Base-by-base conservation (phyloP, 2,329 filamentous ascomycete species). In the Sarocladium brachiariae region DNA sequence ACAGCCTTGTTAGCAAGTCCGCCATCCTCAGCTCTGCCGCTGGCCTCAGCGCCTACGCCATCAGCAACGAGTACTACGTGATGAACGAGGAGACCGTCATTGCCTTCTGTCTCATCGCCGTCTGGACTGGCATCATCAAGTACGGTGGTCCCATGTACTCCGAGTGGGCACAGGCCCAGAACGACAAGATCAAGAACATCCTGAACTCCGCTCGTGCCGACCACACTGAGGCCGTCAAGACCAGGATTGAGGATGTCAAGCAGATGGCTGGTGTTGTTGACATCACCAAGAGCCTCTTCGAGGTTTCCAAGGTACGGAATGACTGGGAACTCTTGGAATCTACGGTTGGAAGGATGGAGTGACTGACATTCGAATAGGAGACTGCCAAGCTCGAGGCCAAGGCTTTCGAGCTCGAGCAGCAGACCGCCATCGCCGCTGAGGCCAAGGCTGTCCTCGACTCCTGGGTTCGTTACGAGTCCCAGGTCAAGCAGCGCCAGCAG, bases 1-100 rank as follows among this genome's bases (percentile, higher is more conserved):
- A 82, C 81, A 92, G 81, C 67, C 78, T 96, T 58, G 76, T 95
- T 68, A 95, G 89, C 73, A 99, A 99, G 86, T 90, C 89, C 61
- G 93, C 93, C 65, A 92, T 96, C 69, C 86, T 99, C 65, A 97
- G 92, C 67, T 91, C 89, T 63, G 86, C 86, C 58, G 89, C 93
- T 65, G 92, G 87, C 75, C 74, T 95, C 63, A 91, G 88, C 65
- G 81, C 95, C 71, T 95, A 93, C 69, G 93, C 90, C 66, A 90
- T 99, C 75, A 95, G 88, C 84, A 99, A 95, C 77, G 93, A 99
- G 83, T 90, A 97, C 79, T 97, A 96, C 75, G 90, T 99, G 70
- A 81, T 99, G 75, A 99, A 99, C 78, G 93, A 99, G 81, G 93
- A 99, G 80, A 87, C 91, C 57, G 87, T 99, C 68, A 88, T 95